phyloP scores from a whole-genome alignment of 768 basidiomycete genomes.

The Suillus bovinus region DNA sequence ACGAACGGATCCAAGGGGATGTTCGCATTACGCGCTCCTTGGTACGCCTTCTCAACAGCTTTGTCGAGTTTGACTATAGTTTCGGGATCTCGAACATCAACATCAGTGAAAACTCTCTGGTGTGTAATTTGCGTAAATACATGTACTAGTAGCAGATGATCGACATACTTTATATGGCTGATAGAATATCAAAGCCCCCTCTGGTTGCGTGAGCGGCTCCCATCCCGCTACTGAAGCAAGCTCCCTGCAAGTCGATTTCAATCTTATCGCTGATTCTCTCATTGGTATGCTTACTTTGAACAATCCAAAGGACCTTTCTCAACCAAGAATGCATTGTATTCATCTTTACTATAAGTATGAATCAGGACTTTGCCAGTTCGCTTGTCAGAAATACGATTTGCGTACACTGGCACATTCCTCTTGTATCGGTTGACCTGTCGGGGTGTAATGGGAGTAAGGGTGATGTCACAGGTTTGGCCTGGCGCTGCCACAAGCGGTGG shows the following conservation, averaged over 20 bases:
- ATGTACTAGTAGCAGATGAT: neutral
- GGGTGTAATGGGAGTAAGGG: neutral
- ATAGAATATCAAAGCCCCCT: slow-evolving; percentile 55
- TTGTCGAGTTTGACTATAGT: neutral
- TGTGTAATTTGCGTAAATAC: neutral
- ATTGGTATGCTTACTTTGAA: neutral
- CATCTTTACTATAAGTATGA: neutral
- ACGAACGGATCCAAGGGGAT: neutral
- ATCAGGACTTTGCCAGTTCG: no score
- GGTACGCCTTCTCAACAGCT: neutral
- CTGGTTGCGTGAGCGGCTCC: slow-evolving; percentile 48
- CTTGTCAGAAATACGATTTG: no score
- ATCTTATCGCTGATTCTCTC: no score
- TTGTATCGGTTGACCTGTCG: neutral
- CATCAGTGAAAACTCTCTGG: slow-evolving; percentile 16
- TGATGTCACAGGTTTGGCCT: neutral
- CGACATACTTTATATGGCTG: slow-evolving; percentile 39
- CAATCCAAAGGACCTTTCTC: neutral
- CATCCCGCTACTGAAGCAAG: slow-evolving; percentile 30
- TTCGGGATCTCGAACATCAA: neutral
- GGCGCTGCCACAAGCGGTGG: no score
- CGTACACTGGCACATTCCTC: neutral
- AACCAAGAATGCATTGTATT: no score
- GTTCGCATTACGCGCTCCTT: neutral
- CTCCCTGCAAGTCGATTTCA: neutral